Evolutionary conservation across 2,329 filamentous ascomycete genomes (phyloP).

Genomic region (Mycosphaerella arachidis): DNA sequence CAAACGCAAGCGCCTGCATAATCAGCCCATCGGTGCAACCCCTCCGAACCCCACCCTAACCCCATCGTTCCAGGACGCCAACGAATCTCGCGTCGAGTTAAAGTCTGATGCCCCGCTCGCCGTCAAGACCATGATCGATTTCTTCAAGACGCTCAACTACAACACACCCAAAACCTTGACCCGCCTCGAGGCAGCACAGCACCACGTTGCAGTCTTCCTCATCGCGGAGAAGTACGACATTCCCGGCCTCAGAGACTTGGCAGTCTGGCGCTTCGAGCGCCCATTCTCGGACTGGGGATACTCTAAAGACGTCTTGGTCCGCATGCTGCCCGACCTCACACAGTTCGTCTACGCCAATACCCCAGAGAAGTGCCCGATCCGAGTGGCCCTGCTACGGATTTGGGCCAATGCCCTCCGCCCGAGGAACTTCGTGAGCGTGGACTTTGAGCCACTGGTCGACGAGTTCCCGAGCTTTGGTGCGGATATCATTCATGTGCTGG

Average conservation of each 20-base stretch:
- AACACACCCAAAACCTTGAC: not conserved
- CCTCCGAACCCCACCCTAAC: not conserved
- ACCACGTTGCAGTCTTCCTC: not conserved
- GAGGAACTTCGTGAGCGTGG: not conserved
- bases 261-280: conserved; percentile 1
- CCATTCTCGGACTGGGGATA: conserved; percentile 1
- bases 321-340: not conserved
- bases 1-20: not conserved
- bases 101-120: conserved; percentile 5
- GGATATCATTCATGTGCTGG: not conserved
- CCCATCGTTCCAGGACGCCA: not conserved
- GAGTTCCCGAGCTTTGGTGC: not conserved
- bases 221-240: conserved; percentile 4
- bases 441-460: conserved; percentile 3
- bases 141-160: conserved; percentile 15
- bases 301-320: not conserved
- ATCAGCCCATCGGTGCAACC: not conserved
- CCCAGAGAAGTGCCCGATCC: not conserved
- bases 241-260: conserved; percentile 4
- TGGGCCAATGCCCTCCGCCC: not conserved
- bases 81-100: conserved; percentile 8
- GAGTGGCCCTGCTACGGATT: not conserved
- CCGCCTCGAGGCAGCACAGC: conserved; percentile 1
- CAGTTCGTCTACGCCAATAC: not conserved
- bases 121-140: conserved; percentile 15